Conservation (phyloP, 805 yeast species). For the Metschnikowia kunwiensis region DNA sequence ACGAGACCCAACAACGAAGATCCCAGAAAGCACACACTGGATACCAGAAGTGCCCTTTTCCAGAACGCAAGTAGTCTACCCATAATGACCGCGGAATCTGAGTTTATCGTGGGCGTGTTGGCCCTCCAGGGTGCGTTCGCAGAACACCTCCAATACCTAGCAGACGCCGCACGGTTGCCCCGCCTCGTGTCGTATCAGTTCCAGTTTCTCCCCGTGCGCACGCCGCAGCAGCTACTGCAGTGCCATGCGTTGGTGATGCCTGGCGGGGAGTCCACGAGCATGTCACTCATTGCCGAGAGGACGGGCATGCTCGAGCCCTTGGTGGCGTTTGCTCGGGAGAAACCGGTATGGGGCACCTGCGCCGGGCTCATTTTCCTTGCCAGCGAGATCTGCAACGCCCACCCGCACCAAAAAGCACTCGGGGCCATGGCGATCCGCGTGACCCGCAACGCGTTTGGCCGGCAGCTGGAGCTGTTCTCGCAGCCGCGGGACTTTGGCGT, state of each 20-base stretch:
- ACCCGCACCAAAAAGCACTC: constrained; percentile 51
- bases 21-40: too few species aligned
- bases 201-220: constrained; percentile 48
- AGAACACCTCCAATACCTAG: constrained; percentile 52
- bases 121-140: constrained; percentile 78
- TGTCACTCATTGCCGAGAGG: constrained; percentile 68
- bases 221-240: constrained; percentile 43
- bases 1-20: too few species aligned
- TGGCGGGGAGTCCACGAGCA: constrained; percentile 69
- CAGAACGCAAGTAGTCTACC: too few species aligned
- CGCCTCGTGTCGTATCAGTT: constrained; percentile 22
- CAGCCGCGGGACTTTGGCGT: constrained; percentile 40
- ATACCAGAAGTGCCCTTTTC: too few species aligned
- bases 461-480: constrained; percentile 68
- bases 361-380: constrained; percentile 76
- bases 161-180: constrained; percentile 10
- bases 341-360: constrained; percentile 82
- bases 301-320: constrained; percentile 56
- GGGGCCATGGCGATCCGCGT: constrained; percentile 67
- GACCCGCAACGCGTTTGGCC: constrained; percentile 72
- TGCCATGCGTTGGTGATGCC: constrained; percentile 68
- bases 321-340: constrained; percentile 43
- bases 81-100: not conserved
- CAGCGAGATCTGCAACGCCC: constrained; percentile 49
- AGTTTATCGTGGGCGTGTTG: constrained; percentile 56